These are phyloP conservation scores for Nothophytophthora sp. DNA, from an alignment of 352 stramenopile genomes.

Conservation along the genomic window DNA sequence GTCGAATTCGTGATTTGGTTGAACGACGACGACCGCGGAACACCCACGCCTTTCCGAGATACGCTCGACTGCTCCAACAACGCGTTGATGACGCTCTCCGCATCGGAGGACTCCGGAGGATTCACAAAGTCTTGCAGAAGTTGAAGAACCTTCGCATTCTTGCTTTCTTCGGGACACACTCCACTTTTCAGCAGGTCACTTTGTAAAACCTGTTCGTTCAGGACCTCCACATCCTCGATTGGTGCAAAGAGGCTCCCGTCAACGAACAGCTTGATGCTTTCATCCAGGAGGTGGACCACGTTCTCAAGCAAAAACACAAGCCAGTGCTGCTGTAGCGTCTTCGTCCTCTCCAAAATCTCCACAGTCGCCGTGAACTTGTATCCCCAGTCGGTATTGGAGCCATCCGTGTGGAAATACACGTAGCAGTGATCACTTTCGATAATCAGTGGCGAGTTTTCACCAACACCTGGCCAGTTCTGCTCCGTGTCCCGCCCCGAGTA, in stretches of 20 bases:
- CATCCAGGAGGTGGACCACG: conserved; percentile 48
- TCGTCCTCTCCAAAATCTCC: conserved; percentile 65
- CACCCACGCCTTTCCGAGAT: conserved; percentile 8
- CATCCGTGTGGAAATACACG: conserved; percentile 85
- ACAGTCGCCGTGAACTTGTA: conserved; percentile 75
- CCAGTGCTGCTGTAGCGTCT: conserved; percentile 63
- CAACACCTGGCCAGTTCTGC: conserved; percentile 82
- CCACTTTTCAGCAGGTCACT: conserved; percentile 76
- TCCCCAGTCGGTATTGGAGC: conserved; percentile 84
- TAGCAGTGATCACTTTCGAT: conserved; percentile 83
- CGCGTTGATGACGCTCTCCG: conserved; percentile 43
- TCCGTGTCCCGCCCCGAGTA: conserved; percentile 79
- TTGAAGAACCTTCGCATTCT: conserved; percentile 55
- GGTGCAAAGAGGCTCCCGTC: conserved; percentile 47
- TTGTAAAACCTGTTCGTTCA: conserved; percentile 55
- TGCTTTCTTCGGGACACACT: conserved; percentile 38
- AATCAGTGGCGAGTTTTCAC: conserved; percentile 56
- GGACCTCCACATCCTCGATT: conserved; percentile 47
- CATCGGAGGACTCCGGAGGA: conserved; percentile 35
- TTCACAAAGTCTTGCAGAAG: conserved; percentile 65
- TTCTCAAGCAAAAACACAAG: conserved; percentile 52
- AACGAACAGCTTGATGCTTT: conserved; percentile 52
- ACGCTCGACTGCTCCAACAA: conserved; percentile 33
- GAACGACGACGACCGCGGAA: conserved; percentile 40
- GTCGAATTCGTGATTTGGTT: conserved; percentile 33